Base-by-base conservation (phyloP, 495 filamentous ascomycete genomes). In the Penicillium tannophilum region DNA sequence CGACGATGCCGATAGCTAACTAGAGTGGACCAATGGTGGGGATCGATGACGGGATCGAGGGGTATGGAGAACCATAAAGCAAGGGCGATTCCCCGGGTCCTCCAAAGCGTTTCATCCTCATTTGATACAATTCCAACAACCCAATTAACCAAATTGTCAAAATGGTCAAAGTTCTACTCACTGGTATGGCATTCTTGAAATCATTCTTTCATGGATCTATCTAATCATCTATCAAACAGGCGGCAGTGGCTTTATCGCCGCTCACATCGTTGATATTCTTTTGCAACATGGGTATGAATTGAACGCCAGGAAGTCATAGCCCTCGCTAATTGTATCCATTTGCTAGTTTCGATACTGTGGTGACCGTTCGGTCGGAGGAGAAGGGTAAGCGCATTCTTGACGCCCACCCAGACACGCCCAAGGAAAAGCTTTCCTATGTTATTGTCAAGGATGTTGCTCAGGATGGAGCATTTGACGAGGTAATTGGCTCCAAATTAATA, bases 391-490 rank as follows among this genome's bases (percentile, higher is more conserved):
- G 79, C 59, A 91, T 97, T 68, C 82, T 85, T 17, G 72, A 84
- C 19, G 86, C 87, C 16, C 85, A 93, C 70, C 82, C 87, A 0
- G 65, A 81, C 26, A 67, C 77, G 3, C 63, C 80, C 36, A 82
- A 84, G 51, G 86, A 83, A 19, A 85, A 88, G 63, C 85, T 98
- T 12, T 82, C 82, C 54, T 91, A 89, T 59, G 82, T 81, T 52
- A 87, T 96, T 66, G 91, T 97, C 6, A 83, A 88, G 52, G 92
- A 98, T 72, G 90, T 97, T 63, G 90, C 90, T 3, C 59, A 84
- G 59, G 81, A 82, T 43, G 79, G 83, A 41, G 90, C 91, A 60
- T 95, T 96, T 70, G 90, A 95, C 62, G 79, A 91, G 64, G 89
- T 79, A 58, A 47, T 55, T 39, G 31, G n/a, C 10, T 17, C n/a